Evolutionary conservation across 2,329 filamentous ascomycete species (phyloP).

Genomic region (Colletotrichum aenigma): DNA sequence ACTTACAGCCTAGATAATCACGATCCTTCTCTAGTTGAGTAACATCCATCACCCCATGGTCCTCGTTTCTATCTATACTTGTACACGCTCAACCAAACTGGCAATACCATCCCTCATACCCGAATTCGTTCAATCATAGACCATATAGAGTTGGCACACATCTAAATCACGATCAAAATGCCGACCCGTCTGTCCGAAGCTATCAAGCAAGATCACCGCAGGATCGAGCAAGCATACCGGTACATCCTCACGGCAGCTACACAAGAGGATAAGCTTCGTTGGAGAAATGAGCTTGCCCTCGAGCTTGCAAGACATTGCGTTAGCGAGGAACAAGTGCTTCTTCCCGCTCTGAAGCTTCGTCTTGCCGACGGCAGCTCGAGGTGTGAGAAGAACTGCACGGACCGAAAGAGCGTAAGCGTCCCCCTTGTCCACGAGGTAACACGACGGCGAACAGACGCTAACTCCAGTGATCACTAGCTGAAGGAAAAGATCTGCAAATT

Average conservation of each 20-base stretch:
- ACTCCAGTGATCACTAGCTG: background rate
- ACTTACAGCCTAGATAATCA: background rate
- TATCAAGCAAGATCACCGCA: conserved; percentile 14
- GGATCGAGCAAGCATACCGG: conserved; percentile 13
- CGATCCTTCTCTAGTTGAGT: background rate
- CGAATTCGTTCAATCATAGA: background rate
- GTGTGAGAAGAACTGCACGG: background rate
- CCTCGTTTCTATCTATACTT: too few species aligned
- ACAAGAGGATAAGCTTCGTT: background rate
- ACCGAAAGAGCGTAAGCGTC: background rate
- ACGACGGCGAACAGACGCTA: background rate
- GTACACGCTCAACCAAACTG: background rate
- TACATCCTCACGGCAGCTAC: conserved; percentile 1
- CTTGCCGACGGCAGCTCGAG: conserved; percentile 1
- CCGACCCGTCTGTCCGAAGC: conserved; percentile 2
- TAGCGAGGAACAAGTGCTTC: conserved; percentile 10
- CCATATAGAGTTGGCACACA: too few species aligned
- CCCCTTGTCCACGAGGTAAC: background rate
- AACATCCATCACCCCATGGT: background rate
- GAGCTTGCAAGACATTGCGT: conserved; percentile 18
- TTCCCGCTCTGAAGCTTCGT: background rate
- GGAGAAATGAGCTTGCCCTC: conserved; percentile 10
- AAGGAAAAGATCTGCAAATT: conserved; percentile 12
- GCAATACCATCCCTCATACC: background rate
- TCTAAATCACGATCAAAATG: background rate